phyloP scores from a whole-genome alignment of 768 basidiomycete species.

The Suillus americanus region DNA sequence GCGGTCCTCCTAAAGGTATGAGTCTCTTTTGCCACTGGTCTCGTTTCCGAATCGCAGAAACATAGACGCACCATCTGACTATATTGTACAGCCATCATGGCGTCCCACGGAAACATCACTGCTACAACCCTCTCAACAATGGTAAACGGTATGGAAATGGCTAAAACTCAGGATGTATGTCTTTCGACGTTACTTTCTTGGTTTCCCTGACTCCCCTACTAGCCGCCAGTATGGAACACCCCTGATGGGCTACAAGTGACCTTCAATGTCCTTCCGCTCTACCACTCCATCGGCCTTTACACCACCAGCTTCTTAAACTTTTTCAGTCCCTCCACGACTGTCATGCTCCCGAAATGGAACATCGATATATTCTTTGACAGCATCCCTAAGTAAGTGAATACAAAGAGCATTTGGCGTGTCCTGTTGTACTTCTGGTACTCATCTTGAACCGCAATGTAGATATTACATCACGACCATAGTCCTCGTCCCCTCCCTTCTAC shows the following conservation, averaged over 20 bases:
- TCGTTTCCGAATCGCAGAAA: background rate
- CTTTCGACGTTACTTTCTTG: slow-evolving; percentile 47
- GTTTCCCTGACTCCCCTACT: slow-evolving; percentile 38
- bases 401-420: background rate
- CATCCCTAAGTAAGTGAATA: slow-evolving; percentile 49
- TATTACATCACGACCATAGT: slow-evolving; percentile 46
- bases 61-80: background rate
- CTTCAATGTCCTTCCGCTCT: slow-evolving; percentile 57
- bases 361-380: slow-evolving; percentile 42
- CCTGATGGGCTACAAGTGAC: slow-evolving; percentile 42
- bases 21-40: background rate
- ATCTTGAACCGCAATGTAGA: slow-evolving; percentile 29
- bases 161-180: slow-evolving; percentile 38
- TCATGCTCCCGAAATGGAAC: slow-evolving; percentile 58
- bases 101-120: slow-evolving; percentile 57
- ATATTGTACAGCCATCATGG: slow-evolving; percentile 52
- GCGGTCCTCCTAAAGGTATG: slow-evolving; percentile 64
- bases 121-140: slow-evolving; percentile 36
- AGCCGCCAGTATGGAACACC: slow-evolving; percentile 37
- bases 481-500: slow-evolving; percentile 55
- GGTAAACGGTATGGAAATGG: slow-evolving; percentile 24
- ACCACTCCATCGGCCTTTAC: slow-evolving; percentile 61
- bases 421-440: background rate
- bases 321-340: slow-evolving; percentile 39
- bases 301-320: slow-evolving; percentile 45